Base-by-base conservation (phyloP, 2,329 filamentous ascomycete genomes). In the Verticillium tricorpus region DNA sequence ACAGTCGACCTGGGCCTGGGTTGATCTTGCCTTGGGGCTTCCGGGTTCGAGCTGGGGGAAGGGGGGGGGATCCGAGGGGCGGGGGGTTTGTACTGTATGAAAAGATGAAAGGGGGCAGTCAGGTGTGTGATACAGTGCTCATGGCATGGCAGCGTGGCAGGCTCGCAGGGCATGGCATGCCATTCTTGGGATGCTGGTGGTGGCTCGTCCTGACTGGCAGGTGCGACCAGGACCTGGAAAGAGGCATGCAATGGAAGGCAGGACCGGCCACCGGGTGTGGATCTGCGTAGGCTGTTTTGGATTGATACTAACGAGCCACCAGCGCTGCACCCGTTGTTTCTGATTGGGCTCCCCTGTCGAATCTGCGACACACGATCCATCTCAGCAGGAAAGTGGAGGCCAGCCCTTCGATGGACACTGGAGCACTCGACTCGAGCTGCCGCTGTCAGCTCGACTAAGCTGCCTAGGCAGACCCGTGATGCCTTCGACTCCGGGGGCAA, bases 261-360 rank as follows among this genome's bases (percentile, higher is more conserved):
- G 45, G 45, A 50, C 45, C 19, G 37, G 39, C 57, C 45, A 31
- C 37, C 37, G 57, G 37, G 57, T 50, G 57, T 58, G 57, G 57
- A 58, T 58, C 57, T 50, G 57, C 69, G 68, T 72, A 71, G 70
- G 63, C 59, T 73, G 72, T 74, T 74, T 74, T 73, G 73, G 69
- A 72, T 74, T 74, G 69, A 74, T 70, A 68, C 68, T 60, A 54
- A 55, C 56, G 52, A 54, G 57, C 59, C 59, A 60, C 58, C 45
- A 56, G 34, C 56, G 45, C 45, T 61, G 59, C 64, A 64, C 60
- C 61, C 64, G 64, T 54, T 64, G 64, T 65, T 65, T 65, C 64
- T 65, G 63, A 64, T 64, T 64, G 63, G 64, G 61, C 50, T 58
- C 61, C 55, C 19, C 56, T 45, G 52, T 52, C 58, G 45, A 60